phyloP scores from a whole-genome alignment of 2,329 filamentous ascomycete genomes.

The Fusarium guadeloupense region DNA sequence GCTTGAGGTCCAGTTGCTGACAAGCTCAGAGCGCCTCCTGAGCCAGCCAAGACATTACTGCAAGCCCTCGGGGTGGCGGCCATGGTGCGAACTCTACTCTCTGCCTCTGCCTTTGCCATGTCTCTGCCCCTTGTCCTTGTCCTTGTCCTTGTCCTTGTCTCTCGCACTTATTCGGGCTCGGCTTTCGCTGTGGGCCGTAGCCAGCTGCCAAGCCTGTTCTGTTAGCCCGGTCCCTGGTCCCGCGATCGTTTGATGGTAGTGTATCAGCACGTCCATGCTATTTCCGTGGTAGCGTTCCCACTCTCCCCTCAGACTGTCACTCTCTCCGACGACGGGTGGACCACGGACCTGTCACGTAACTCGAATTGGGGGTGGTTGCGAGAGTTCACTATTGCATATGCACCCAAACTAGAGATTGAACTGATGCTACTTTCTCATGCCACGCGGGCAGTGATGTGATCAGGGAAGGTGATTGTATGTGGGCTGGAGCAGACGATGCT shows the following conservation, averaged over 20 bases:
- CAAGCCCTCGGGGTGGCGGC: conserved; percentile 1
- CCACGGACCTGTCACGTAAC: not conserved
- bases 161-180: not conserved
- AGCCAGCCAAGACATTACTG: not conserved
- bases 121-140: no score
- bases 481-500: no score
- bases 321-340: no score
- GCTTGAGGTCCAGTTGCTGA: not conserved
- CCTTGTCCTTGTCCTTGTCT: not conserved
- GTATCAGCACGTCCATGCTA: not conserved
- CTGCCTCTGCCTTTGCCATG: not conserved
- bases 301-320: not conserved
- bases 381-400: not conserved
- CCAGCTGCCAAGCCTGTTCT: not conserved
- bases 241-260: not conserved
- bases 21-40: not conserved
- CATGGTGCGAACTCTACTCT: not conserved
- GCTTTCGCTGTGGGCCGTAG: not conserved
- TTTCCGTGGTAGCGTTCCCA: not conserved
- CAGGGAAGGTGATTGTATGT: no score
- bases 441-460: no score
- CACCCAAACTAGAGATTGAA: not conserved
- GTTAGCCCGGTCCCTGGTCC: not conserved
- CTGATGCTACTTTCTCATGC: not conserved
- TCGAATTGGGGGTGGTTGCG: not conserved